phyloP scores from a whole-genome alignment of 1,284 basidiomycete species.

The Microbotryum saponariae region DNA sequence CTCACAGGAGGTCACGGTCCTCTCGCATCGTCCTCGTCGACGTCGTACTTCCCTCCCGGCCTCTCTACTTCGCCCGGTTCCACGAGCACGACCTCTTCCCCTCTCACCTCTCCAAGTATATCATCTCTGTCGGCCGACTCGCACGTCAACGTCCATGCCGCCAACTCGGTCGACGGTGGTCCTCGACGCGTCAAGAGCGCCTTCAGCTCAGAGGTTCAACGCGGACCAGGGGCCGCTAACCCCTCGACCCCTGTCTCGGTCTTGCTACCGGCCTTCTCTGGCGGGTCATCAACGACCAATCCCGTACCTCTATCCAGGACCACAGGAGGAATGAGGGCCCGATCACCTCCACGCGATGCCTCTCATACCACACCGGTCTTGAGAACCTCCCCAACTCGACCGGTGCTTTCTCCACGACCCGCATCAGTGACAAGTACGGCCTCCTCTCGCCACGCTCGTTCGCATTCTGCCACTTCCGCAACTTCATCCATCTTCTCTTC shows the following conservation, averaged over 20 bases:
- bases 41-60: constrained; percentile 1
- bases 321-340: neutral
- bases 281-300: constrained; percentile 7
- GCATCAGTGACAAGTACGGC: neutral
- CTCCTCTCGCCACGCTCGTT: constrained; percentile 1
- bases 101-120: constrained; percentile 9
- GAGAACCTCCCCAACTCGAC: neutral
- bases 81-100: constrained; percentile 9
- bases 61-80: constrained; percentile 10
- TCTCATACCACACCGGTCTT: neutral
- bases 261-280: neutral
- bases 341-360: neutral
- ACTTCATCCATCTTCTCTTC: constrained; percentile 7
- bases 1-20: neutral
- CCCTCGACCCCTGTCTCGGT: neutral
- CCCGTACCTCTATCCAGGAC: constrained; percentile 5
- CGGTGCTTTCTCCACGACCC: neutral
- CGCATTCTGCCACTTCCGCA: constrained; percentile 1
- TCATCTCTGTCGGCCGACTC: neutral
- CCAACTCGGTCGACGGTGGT: neutral
- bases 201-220: neutral
- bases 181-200: neutral
- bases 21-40: constrained; percentile 6
- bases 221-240: neutral
- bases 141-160: neutral